These are phyloP conservation scores for Syncephalis plumigaleata DNA, from an alignment of 371 early-diverging fungal species.

Conservation along the genomic window DNA sequence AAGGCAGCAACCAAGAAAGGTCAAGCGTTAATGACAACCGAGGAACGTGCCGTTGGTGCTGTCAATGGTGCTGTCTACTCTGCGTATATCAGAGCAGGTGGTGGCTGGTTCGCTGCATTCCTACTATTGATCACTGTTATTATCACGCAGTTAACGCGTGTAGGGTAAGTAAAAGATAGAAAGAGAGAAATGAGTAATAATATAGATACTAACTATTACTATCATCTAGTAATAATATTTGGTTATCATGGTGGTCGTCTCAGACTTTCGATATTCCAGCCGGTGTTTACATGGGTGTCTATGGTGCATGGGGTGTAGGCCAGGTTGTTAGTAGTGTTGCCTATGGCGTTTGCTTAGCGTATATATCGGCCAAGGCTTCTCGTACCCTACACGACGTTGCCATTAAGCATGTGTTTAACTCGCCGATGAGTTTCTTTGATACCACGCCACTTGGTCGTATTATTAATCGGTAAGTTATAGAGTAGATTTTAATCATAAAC, in stretches of 20 bases:
- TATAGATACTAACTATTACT: not conserved
- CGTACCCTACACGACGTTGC: conserved; percentile 11
- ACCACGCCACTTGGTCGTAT: conserved; percentile 74
- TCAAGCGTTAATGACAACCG: conserved; percentile 13
- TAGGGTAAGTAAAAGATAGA: conserved; percentile 12
- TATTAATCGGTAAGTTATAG: conserved; percentile 40
- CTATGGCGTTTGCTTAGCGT: conserved; percentile 14
- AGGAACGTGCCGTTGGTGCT: conserved; percentile 17
- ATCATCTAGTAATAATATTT: not conserved
- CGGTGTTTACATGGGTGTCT: conserved; percentile 15
- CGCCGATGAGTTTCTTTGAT: conserved; percentile 71
- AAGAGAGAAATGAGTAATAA: conserved; percentile 1
- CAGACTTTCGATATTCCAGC: not conserved
- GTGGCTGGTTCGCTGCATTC: conserved; percentile 9
- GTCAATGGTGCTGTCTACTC: conserved; percentile 14
- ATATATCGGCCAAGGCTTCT: conserved; percentile 9
- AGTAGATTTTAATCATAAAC: not conserved
- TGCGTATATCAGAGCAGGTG: conserved; percentile 12
- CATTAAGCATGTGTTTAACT: conserved; percentile 29
- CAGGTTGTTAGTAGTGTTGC: conserved; percentile 15
- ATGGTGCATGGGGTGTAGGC: conserved; percentile 15
- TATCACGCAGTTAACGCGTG: conserved; percentile 11
- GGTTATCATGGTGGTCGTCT: conserved; percentile 2
- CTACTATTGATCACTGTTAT: conserved; percentile 7
- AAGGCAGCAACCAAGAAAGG: conserved; percentile 10